phyloP scores from a whole-genome alignment of 1,139 yeast genomes.

The Diutina scorzettiae region DNA sequence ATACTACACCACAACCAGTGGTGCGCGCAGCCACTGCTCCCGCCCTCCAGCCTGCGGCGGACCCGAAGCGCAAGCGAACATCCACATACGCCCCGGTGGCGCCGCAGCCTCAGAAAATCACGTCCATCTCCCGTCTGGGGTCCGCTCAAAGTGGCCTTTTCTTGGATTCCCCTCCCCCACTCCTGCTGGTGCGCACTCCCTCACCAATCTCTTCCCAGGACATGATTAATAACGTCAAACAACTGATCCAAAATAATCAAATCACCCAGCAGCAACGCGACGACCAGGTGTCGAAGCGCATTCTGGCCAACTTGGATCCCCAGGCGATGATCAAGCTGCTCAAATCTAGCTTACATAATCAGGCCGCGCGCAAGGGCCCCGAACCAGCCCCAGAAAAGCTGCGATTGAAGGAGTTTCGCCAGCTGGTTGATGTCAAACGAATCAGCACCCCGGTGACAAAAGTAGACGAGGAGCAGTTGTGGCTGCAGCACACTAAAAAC shows the following conservation, averaged over 20 bases:
- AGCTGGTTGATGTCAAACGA: slow-evolving; percentile 13
- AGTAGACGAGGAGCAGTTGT: not conserved
- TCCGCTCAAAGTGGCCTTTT: not conserved
- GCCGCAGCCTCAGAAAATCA: not conserved
- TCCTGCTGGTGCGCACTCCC: not conserved
- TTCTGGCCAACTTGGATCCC: slow-evolving; percentile 8
- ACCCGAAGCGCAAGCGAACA: not conserved
- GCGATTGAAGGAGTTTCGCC: slow-evolving; percentile 13
- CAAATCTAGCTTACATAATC: slow-evolving; percentile 12
- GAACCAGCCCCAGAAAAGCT: slow-evolving; percentile 5
- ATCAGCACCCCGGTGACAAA: slow-evolving; percentile 1
- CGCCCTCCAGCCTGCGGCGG: not conserved
- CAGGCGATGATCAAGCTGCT: slow-evolving; percentile 14
- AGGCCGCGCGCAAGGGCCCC: slow-evolving; percentile 9
- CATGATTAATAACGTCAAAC: slow-evolving; percentile 10
- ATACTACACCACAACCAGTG: not conserved
- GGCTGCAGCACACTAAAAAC: not conserved
- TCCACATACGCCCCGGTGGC: not conserved
- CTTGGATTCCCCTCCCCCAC: not conserved
- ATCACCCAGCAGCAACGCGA: slow-evolving; percentile 7
- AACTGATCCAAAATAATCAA: slow-evolving; percentile 10
- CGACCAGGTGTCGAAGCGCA: not conserved
- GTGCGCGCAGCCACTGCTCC: not conserved
- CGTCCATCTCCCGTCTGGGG: not conserved
- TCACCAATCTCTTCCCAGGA: slow-evolving; percentile 8